These are phyloP conservation scores for Leishmania amazonensis DNA, from an alignment of 208 protist species.

Conservation along the genomic window DNA sequence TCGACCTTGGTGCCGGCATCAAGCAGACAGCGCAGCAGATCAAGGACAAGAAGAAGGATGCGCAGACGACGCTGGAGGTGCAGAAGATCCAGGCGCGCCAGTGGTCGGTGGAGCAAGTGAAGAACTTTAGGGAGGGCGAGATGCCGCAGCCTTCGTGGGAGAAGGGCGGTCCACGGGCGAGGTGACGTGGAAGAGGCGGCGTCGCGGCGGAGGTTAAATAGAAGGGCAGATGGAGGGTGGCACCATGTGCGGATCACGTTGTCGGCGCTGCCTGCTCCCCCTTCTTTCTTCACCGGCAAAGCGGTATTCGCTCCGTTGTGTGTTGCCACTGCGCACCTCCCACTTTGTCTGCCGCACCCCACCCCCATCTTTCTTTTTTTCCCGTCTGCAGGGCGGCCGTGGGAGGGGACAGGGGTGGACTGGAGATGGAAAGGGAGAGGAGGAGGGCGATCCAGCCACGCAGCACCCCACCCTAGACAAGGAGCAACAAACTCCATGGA, in stretches of 20 bases:
- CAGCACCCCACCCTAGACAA: background rate
- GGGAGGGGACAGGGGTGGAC: background rate
- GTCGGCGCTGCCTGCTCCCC: background rate
- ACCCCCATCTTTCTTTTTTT: background rate
- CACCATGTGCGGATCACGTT: background rate
- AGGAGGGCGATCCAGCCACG: background rate
- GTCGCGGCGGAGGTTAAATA: background rate
- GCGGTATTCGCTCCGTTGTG: background rate
- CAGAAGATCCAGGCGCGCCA: slow-evolving; percentile 70
- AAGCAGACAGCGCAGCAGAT: slow-evolving; percentile 76
- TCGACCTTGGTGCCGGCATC: slow-evolving; percentile 79
- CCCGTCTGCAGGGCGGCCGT: background rate
- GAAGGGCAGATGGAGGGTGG: background rate
- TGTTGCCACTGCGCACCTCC: background rate
- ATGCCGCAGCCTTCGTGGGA: slow-evolving; percentile 76
- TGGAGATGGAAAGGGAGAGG: background rate
- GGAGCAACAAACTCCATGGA: background rate
- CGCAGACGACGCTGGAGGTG: slow-evolving; percentile 57
- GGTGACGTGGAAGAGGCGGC: slow-evolving; percentile 7
- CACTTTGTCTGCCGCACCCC: background rate
- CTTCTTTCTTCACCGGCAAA: background rate
- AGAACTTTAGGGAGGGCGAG: slow-evolving; percentile 60
- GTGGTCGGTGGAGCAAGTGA: slow-evolving; percentile 87
- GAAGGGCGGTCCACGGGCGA: slow-evolving; percentile 53
- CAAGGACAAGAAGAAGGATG: slow-evolving; percentile 78